Percentiles rank a stretch among this genome's conserved stretches.
Conservation (phyloP, 2,329 filamentous ascomycete genomes). For the Lasiodiplodia sp. region DNA sequence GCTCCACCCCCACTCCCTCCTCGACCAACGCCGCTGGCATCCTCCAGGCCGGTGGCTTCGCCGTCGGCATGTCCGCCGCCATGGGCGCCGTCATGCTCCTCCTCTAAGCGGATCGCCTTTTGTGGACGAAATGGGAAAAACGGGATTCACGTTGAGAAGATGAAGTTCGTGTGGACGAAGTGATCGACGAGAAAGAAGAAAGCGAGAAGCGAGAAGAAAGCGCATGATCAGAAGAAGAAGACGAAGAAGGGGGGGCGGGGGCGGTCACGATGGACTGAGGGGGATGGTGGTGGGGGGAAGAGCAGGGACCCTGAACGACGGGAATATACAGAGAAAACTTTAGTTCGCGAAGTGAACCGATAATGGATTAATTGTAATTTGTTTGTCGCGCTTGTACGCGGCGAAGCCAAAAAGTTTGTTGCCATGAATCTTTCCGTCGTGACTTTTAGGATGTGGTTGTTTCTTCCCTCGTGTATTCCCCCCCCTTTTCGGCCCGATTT, state of each 20-base stretch:
- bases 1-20: neutral
- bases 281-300: neutral
- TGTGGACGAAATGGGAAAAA: too few relatives aligned
- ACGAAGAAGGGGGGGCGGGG: too few relatives aligned
- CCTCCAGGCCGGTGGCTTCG: slow-evolving; percentile 8
- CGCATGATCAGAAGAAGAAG: neutral
- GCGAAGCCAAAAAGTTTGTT: neutral
- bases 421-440: neutral
- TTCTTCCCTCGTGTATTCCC: neutral
- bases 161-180: too few relatives aligned
- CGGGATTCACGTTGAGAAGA: too few relatives aligned
- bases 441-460: neutral
- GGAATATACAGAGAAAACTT: neutral
- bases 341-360: neutral
- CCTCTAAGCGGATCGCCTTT: neutral
- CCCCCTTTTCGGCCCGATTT: neutral
- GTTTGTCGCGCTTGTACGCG: neutral
- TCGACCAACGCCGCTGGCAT: slow-evolving; percentile 16
- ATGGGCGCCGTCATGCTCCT: slow-evolving; percentile 19
- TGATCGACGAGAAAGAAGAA: neutral
- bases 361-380: slow-evolving; percentile 23
- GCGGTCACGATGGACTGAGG: neutral
- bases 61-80: slow-evolving; percentile 1
- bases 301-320: neutral
- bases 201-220: neutral